phyloP scores from a whole-genome alignment of 2,329 filamentous ascomycete genomes.

The Keithomyces neogunnii region DNA sequence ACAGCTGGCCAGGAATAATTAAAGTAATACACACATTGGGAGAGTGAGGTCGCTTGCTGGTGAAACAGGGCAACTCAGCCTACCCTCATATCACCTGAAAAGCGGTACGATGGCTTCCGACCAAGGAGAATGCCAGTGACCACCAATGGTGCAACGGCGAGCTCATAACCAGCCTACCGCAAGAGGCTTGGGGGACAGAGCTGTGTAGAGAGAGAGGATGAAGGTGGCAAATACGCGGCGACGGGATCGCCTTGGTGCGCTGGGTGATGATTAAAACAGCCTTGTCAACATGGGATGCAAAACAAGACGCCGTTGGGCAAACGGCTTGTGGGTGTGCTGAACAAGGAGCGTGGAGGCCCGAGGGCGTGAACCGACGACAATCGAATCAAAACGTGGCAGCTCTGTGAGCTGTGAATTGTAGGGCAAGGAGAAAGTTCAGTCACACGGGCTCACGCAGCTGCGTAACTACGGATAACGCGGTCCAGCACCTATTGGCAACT shows the following conservation, averaged over 20 bases:
- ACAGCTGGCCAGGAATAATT: too few relatives aligned
- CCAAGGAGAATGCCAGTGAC: not conserved
- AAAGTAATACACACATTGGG: constrained; percentile 1
- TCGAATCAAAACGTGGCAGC: not conserved
- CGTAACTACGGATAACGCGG: not conserved
- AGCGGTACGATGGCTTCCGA: too few relatives aligned
- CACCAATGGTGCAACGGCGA: not conserved
- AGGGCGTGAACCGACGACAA: not conserved
- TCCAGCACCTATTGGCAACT: too few relatives aligned
- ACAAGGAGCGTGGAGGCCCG: not conserved
- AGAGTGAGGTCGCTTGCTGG: not conserved
- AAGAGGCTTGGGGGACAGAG: not conserved
- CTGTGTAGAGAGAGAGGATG: too few relatives aligned
- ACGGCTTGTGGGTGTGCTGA: not conserved
- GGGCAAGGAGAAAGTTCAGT: not conserved
- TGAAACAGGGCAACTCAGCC: too few relatives aligned
- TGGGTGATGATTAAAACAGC: too few relatives aligned
- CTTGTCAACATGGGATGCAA: too few relatives aligned
- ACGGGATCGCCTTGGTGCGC: too few relatives aligned
- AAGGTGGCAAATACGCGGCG: too few relatives aligned
- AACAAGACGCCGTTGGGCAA: not conserved
- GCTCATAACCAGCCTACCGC: not conserved
- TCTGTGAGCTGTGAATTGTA: not conserved
- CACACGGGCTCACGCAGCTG: not conserved
- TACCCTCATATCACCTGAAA: too few relatives aligned